phyloP scores from a whole-genome alignment of 2,329 filamentous ascomycete genomes.

The Colletotrichum tropicale region DNA sequence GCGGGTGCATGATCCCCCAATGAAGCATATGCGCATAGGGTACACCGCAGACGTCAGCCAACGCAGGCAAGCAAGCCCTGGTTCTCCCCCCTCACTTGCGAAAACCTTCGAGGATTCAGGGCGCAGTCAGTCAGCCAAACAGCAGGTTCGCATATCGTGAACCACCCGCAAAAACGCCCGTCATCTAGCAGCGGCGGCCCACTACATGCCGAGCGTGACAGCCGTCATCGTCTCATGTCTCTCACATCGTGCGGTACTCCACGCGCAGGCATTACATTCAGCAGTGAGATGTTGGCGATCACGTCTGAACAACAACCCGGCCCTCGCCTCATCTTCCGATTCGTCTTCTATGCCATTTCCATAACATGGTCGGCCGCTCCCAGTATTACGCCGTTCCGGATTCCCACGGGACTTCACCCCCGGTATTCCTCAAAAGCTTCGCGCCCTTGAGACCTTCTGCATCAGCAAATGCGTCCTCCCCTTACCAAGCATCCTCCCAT shows the following conservation, averaged over 20 bases:
- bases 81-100: neutral
- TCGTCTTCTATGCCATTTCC: neutral
- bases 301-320: neutral
- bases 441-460: neutral
- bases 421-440: neutral
- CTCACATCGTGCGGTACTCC: neutral
- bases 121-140: neutral
- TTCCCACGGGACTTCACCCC: neutral
- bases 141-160: neutral
- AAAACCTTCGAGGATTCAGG: neutral
- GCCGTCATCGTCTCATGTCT: conserved; percentile 2
- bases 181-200: neutral
- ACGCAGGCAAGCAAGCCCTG: neutral
- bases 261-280: neutral
- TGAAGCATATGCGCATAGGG: neutral
- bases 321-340: neutral
- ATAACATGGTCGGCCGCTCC: neutral
- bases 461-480: neutral
- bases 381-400: neutral
- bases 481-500: neutral
- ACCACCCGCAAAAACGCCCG: neutral
- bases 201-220: neutral
- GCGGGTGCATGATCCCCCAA: neutral
- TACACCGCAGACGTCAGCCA: neutral
- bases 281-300: neutral